Base-by-base conservation (phyloP, 73 alveolate genomes). In the Symbiodinium pilosum region DNA sequence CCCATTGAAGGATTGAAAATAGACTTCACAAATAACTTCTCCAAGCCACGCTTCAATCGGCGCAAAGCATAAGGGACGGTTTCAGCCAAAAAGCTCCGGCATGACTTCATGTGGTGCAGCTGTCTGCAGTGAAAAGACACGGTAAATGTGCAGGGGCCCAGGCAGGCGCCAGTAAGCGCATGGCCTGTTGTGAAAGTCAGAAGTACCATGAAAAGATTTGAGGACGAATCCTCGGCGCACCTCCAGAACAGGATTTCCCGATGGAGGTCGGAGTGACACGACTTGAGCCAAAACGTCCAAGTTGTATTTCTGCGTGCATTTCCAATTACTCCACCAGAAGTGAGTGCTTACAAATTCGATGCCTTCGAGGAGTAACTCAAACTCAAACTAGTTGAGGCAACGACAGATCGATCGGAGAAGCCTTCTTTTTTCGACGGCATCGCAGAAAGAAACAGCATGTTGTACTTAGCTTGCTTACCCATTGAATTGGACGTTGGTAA, bases 161-260 rank as follows among this genome's bases (percentile, higher is more conserved):
- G 81, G 30, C 81, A 18, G 81, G 41, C 81, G 81, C 81, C 39
- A 64, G 39, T 4, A 64, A 20, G 81, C 81, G 81, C 81, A 56
- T 56, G 24, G 64, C 64, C 16, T 47, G 8, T 16, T 47, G 64
- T 47, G 64, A 47, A 51, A 0, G 7, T 16, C 68, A 16, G 21
- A 56, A 56, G 75, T 56, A 16, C 73, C 73, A 3, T 20, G 32
- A 20, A 8, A 56, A 16, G 59, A 14, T 14, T 47, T 47, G 59
- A 14, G 59, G 59, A 47, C 59, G 59, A 47, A 47, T 64, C 77
- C 77, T 64, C 20, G 39, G 39, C 77, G 77, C 1, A 64, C 77
- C 77, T 64, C 28, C 30, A n/a, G 18, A 64, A 64, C 81, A 64
- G 81, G 81, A 64, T 64, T 64, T 64, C 81, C 81, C 81, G 81